These are phyloP conservation scores for Rhizopogon rudus DNA, from an alignment of 768 basidiomycete species.

Conservation along the genomic window DNA sequence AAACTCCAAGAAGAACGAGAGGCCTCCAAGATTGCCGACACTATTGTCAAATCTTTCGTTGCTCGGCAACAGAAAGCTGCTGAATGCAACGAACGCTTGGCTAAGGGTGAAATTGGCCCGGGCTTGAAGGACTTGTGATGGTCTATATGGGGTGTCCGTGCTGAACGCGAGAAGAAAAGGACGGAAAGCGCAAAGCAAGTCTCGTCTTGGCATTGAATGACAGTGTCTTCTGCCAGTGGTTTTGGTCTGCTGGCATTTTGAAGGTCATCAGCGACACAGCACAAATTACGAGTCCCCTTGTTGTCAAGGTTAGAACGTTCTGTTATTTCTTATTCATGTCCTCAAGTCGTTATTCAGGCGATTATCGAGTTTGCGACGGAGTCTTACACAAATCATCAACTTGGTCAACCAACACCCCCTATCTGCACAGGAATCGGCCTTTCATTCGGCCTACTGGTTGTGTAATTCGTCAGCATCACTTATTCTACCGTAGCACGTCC, in stretches of 20 bases:
- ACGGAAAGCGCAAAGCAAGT: slow-evolving; percentile 61
- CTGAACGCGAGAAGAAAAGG: slow-evolving; percentile 54
- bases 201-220: slow-evolving; percentile 67
- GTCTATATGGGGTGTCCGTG: slow-evolving; percentile 44
- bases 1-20: slow-evolving; percentile 62
- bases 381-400: slow-evolving; percentile 19
- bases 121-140: slow-evolving; percentile 53
- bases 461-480: no score
- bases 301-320: slow-evolving; percentile 63
- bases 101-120: slow-evolving; percentile 58
- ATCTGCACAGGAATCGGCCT: no score
- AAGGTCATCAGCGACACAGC: no score
- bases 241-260: no score
- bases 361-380: slow-evolving; percentile 53
- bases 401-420: no score
- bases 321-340: neutral
- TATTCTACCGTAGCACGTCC: slow-evolving; percentile 41
- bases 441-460: no score
- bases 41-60: slow-evolving; percentile 63
- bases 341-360: slow-evolving; percentile 33
- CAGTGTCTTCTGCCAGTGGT: no score
- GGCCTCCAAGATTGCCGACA: slow-evolving; percentile 54
- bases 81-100: slow-evolving; percentile 68
- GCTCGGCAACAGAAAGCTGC: slow-evolving; percentile 49
- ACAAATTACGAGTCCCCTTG: slow-evolving; percentile 68